Conservation (phyloP, 306 rosid genomes). For the Begonia fuchsioides region DNA sequence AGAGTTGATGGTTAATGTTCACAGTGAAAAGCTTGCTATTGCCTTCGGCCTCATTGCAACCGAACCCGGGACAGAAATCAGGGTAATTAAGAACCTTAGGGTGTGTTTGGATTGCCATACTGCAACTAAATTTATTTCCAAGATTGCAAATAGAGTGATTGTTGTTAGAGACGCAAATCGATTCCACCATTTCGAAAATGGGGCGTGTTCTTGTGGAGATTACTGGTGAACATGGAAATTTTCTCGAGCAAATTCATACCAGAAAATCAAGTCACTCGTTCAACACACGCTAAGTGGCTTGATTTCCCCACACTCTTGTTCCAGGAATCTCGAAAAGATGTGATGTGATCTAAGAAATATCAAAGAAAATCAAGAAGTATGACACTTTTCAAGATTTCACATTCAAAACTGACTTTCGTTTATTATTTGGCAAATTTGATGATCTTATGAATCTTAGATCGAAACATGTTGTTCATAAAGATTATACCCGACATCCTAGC, state of each 20-base stretch:
- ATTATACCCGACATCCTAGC: too few relatives aligned
- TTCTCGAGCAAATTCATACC: conserved; percentile 5
- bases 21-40: conserved; percentile 85
- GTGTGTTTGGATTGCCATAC: conserved; percentile 91
- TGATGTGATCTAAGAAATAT: too few relatives aligned
- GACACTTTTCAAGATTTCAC: too few relatives aligned
- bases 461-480: too few relatives aligned
- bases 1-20: conserved; percentile 76
- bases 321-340: too few relatives aligned
- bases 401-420: too few relatives aligned
- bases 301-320: too few relatives aligned
- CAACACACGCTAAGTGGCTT: too few relatives aligned
- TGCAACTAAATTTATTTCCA: conserved; percentile 79
- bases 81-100: conserved; percentile 87
- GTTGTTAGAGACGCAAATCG: conserved; percentile 95
- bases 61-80: conserved; percentile 70
- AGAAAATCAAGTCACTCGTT: too few relatives aligned
- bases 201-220: conserved; percentile 76
- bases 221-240: conserved; percentile 59
- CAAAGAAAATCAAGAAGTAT: too few relatives aligned
- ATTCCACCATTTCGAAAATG: conserved; percentile 85
- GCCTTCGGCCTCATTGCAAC: conserved; percentile 74
- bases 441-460: too few relatives aligned
- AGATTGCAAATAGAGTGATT: conserved; percentile 71
- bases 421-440: too few relatives aligned